Percentiles rank a stretch among this genome's conserved stretches.
These are phyloP conservation scores for Quercus ilex DNA, from an alignment of 306 rosid genomes.

Conservation along the genomic window DNA sequence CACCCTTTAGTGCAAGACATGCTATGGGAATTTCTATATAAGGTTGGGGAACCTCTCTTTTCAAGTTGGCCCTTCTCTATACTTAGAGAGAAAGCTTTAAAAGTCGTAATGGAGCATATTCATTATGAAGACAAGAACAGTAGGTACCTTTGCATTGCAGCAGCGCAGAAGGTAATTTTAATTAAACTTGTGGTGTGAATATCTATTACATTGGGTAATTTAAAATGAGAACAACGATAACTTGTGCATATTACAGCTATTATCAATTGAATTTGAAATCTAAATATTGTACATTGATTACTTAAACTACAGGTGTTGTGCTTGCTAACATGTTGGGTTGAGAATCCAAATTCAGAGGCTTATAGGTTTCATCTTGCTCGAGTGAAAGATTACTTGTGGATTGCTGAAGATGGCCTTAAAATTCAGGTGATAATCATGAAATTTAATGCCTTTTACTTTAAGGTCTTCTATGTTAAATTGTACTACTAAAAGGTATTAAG, in stretches of 20 bases:
- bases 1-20: conserved; percentile 64
- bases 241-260: no score
- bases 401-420: conserved; percentile 82
- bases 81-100: conserved; percentile 52
- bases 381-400: conserved; percentile 66
- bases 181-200: no score
- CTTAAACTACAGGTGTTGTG: conserved; percentile 32
- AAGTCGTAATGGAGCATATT: conserved; percentile 44
- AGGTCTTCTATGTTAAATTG: no score
- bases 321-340: conserved; percentile 63
- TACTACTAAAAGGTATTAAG: no score
- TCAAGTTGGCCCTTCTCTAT: conserved; percentile 48
- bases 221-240: no score
- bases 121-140: conserved; percentile 61
- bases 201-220: no score
- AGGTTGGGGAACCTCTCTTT: conserved; percentile 50
- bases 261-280: no score
- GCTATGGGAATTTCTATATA: conserved; percentile 58
- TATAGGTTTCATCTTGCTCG: conserved; percentile 64
- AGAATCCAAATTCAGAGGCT: conserved; percentile 63
- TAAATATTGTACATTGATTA: not conserved
- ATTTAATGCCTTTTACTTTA: not conserved
- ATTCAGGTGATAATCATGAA: conserved; percentile 35
- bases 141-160: conserved; percentile 62
- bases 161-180: conserved; percentile 46